A percentile compares a stretch with the other conserved stretches of the same genome.
Evolutionary conservation across 257 asterid genomes (phyloP).

Genomic region (Asclepias syriaca): DNA sequence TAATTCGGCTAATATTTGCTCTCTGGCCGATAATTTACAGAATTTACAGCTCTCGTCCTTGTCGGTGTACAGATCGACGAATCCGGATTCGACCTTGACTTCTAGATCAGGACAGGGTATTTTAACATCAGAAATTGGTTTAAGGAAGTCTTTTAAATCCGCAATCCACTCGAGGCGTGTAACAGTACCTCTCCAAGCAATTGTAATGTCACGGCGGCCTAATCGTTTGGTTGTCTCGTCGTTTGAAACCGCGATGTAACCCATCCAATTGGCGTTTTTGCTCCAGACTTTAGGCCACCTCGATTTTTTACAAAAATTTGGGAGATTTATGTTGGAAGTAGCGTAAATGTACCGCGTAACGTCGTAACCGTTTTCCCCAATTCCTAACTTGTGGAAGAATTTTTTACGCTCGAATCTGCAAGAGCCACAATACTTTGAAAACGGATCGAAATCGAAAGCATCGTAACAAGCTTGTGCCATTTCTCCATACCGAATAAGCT

Average conservation of each 20-base stretch:
- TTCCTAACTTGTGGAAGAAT: slow-evolving; percentile 20
- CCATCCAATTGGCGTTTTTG: slow-evolving; percentile 34
- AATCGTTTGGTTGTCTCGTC: slow-evolving; percentile 17
- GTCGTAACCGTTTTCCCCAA: slow-evolving; percentile 13
- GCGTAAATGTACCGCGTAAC: slow-evolving; percentile 25
- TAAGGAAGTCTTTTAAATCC: slow-evolving; percentile 21
- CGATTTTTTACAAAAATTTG: slow-evolving; percentile 23
- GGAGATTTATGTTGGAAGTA: slow-evolving; percentile 23
- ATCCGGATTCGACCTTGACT: slow-evolving; percentile 36
- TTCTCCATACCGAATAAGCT: slow-evolving; percentile 30
- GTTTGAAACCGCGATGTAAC: slow-evolving; percentile 28
- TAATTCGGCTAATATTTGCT: slow-evolving; percentile 30
- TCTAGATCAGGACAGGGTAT: slow-evolving; percentile 9
- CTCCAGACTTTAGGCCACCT: slow-evolving; percentile 29
- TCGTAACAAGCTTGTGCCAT: slow-evolving; percentile 33
- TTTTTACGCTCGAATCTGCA: slow-evolving; percentile 10
- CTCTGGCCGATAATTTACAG: slow-evolving; percentile 34
- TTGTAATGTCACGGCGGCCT: slow-evolving; percentile 20
- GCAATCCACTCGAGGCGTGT: slow-evolving; percentile 26
- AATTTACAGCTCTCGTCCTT: slow-evolving; percentile 29
- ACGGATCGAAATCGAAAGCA: slow-evolving; percentile 26
- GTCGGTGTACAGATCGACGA: slow-evolving; percentile 40
- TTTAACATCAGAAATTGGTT: slow-evolving; percentile 10
- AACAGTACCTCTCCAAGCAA: slow-evolving; percentile 27
- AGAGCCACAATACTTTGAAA: slow-evolving; percentile 21